phyloP scores from a whole-genome alignment of 2,329 filamentous ascomycete species.

The Falciphora oryzae region DNA sequence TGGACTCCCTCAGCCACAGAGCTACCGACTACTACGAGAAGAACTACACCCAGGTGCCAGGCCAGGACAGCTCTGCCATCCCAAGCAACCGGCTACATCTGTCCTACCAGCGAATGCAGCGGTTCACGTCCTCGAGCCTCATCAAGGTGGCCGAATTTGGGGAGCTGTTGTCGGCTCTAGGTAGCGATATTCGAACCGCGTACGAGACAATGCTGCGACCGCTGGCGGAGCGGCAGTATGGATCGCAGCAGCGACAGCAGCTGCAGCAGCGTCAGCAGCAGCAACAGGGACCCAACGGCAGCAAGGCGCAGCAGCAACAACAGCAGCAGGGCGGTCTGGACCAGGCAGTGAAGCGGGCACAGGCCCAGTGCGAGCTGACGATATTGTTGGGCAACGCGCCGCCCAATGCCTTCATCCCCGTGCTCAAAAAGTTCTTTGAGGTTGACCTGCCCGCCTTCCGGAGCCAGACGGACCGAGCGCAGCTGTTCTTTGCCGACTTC shows the following conservation, averaged over 20 bases:
- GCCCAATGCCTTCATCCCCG: constrained; percentile 41
- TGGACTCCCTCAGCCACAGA: constrained; percentile 43
- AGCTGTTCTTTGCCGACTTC: constrained; percentile 70
- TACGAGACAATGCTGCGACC: constrained; percentile 42
- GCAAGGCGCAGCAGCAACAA: constrained; percentile 24
- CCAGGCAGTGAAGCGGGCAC: constrained; percentile 37
- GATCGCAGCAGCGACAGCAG: constrained; percentile 34
- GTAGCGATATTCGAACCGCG: constrained; percentile 42
- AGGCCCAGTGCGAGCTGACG: constrained; percentile 43
- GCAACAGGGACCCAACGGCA: constrained; percentile 19
- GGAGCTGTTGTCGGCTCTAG: constrained; percentile 47
- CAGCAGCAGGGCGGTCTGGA: constrained; percentile 33
- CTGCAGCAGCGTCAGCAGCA: constrained; percentile 36
- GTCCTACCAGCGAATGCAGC: constrained; percentile 49
- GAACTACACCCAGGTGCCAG: constrained; percentile 27
- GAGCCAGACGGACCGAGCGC: constrained; percentile 50
- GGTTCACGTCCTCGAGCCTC: constrained; percentile 42
- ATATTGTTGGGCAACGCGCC: constrained; percentile 45
- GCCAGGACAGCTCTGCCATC: constrained; percentile 35
- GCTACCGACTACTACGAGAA: constrained; percentile 47
- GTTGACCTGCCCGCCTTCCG: constrained; percentile 53
- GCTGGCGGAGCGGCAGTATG: constrained; percentile 26
- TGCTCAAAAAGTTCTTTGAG: constrained; percentile 61
- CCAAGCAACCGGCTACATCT: constrained; percentile 41
- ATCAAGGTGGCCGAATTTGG: constrained; percentile 59